These are phyloP conservation scores for Pilatotrama ljubarskyi DNA, from an alignment of 768 basidiomycete genomes.

Conservation along the genomic window DNA sequence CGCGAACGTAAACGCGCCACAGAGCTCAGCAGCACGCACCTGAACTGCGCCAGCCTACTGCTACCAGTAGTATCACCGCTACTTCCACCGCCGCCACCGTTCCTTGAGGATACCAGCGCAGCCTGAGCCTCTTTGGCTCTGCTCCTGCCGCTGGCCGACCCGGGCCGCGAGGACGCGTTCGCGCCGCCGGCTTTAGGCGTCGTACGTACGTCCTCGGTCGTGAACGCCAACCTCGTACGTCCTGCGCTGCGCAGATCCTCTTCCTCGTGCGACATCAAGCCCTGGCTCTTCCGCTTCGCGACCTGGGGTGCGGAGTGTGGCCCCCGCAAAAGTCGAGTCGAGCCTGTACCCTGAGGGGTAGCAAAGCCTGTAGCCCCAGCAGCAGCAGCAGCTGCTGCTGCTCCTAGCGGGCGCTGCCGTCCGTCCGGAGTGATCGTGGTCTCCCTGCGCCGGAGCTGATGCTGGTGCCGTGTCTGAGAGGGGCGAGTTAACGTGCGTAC, in stretches of 20 bases:
- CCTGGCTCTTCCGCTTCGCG: slow-evolving; percentile 15
- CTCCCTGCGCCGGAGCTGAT: slow-evolving; percentile 42
- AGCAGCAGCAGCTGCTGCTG: neutral
- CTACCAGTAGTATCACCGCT: no score
- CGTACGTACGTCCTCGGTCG: slow-evolving; percentile 19
- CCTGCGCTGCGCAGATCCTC: slow-evolving; percentile 28
- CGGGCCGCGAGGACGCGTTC: slow-evolving; percentile 24
- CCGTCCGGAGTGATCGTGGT: slow-evolving; percentile 50
- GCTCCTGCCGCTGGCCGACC: neutral
- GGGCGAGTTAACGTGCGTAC: neutral
- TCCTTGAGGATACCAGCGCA: slow-evolving; percentile 11
- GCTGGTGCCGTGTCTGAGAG: slow-evolving; percentile 11
- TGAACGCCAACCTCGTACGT: slow-evolving; percentile 24
- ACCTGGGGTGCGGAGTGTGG: slow-evolving; percentile 18
- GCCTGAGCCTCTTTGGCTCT: neutral
- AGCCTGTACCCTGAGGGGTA: no score
- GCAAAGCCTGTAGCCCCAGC: neutral
- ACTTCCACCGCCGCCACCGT: slow-evolving; percentile 4
- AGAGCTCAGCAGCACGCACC: slow-evolving; percentile 23
- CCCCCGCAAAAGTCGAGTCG: no score
- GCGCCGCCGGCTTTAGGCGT: slow-evolving; percentile 11
- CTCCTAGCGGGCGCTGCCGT: slow-evolving; percentile 30
- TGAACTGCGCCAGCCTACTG: slow-evolving; percentile 30
- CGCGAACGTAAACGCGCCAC: neutral
- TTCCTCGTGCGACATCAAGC: no score